These are phyloP conservation scores for Aspergillus sp. DNA, from an alignment of 2,329 filamentous ascomycete genomes.

Conservation along the genomic window DNA sequence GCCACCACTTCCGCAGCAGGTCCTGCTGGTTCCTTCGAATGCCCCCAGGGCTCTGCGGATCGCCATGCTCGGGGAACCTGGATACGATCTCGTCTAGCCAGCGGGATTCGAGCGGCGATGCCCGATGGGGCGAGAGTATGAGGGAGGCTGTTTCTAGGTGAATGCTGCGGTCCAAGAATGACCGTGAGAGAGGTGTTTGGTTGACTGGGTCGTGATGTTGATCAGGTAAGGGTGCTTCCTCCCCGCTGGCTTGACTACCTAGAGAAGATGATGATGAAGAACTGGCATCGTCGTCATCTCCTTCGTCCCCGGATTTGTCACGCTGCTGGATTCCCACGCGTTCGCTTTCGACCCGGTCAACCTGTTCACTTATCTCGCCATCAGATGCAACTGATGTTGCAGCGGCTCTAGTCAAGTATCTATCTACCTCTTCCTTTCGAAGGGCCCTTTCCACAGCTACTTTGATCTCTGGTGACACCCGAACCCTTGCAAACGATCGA, in stretches of 20 bases:
- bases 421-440: slow-evolving; percentile 54
- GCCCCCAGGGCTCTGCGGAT: slow-evolving; percentile 7
- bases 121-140: slow-evolving; percentile 69
- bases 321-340: slow-evolving; percentile 3
- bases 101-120: slow-evolving; percentile 67
- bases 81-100: slow-evolving; percentile 49
- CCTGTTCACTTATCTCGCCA: too few species aligned
- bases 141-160: slow-evolving; percentile 49
- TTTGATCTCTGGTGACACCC: slow-evolving; percentile 74
- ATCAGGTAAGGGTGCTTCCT: slow-evolving; percentile 29
- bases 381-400: too few species aligned
- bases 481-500: slow-evolving; percentile 81
- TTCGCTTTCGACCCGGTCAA: neutral
- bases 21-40: slow-evolving; percentile 16
- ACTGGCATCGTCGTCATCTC: slow-evolving; percentile 13
- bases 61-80: slow-evolving; percentile 25
- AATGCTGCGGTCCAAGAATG: slow-evolving; percentile 25
- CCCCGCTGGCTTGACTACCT: slow-evolving; percentile 30
- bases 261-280: slow-evolving; percentile 34
- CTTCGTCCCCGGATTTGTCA: slow-evolving; percentile 6
- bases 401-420: slow-evolving; percentile 24
- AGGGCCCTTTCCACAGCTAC: slow-evolving; percentile 68
- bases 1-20: slow-evolving; percentile 57
- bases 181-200: slow-evolving; percentile 23
- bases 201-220: slow-evolving; percentile 16